These are phyloP conservation scores for Dendrothele bispora DNA, from an alignment of 768 basidiomycete species.

Conservation along the genomic window DNA sequence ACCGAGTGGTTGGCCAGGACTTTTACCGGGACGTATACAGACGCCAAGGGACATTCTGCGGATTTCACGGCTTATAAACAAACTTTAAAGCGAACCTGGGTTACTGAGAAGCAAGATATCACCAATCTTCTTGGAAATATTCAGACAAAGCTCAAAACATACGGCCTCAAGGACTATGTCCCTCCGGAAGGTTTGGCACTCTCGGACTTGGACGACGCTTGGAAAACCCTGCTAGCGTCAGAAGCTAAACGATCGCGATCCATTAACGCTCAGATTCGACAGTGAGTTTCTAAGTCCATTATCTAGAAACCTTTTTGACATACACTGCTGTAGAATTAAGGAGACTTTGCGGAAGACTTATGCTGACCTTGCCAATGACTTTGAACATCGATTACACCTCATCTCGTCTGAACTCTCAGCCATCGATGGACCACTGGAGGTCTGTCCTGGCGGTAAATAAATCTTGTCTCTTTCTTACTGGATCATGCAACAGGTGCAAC, in stretches of 20 bases:
- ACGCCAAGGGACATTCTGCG: slow-evolving; percentile 75
- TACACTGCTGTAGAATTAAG: slow-evolving; percentile 66
- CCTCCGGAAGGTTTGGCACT: slow-evolving; percentile 72
- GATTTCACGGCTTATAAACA: slow-evolving; percentile 81
- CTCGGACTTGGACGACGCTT: slow-evolving; percentile 73
- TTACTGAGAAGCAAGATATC: slow-evolving; percentile 86
- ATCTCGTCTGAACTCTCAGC: slow-evolving; percentile 73
- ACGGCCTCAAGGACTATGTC: slow-evolving; percentile 80
- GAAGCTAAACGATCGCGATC: slow-evolving; percentile 77
- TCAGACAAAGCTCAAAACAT: slow-evolving; percentile 91
- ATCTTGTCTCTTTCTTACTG: background rate
- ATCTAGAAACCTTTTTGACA: background rate
- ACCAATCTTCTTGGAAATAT: slow-evolving; percentile 89
- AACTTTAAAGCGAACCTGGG: slow-evolving; percentile 84
- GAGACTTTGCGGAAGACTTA: slow-evolving; percentile 76
- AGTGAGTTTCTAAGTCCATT: slow-evolving; percentile 48
- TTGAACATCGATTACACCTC: slow-evolving; percentile 63
- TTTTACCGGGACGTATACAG: slow-evolving; percentile 75
- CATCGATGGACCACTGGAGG: slow-evolving; percentile 78
- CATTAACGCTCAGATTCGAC: slow-evolving; percentile 88
- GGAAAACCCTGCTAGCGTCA: slow-evolving; percentile 68
- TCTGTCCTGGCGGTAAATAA: slow-evolving; percentile 29
- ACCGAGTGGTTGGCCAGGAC: slow-evolving; percentile 64
- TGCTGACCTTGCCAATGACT: slow-evolving; percentile 75
- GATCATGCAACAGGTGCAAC: slow-evolving; percentile 57